These are phyloP conservation scores for Tremellales sp. DNA, from an alignment of 1,284 basidiomycete genomes.

Conservation along the genomic window DNA sequence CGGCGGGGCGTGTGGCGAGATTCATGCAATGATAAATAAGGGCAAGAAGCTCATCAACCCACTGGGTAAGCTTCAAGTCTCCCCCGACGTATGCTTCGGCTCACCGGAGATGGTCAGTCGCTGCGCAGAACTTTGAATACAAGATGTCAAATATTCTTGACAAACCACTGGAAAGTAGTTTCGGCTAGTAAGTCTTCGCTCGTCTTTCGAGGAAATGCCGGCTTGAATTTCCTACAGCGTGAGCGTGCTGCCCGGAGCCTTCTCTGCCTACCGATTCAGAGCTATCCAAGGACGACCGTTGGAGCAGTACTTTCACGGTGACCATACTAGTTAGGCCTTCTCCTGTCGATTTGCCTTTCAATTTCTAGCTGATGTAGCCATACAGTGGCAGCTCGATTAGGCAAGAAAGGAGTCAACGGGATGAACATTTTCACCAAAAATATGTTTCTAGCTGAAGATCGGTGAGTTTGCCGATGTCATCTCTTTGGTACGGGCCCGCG, in stretches of 20 bases:
- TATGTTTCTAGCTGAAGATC: constrained; percentile 82
- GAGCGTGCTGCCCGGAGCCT: constrained; percentile 91
- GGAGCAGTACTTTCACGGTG: constrained; percentile 97
- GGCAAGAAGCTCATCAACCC: constrained; percentile 91
- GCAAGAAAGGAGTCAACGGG: constrained; percentile 88
- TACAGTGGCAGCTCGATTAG: constrained; percentile 77
- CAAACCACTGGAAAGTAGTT: constrained; percentile 83
- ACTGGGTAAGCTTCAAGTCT: constrained; percentile 50
- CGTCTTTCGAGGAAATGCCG: neutral
- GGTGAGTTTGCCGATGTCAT: constrained; percentile 32
- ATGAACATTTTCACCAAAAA: constrained; percentile 97
- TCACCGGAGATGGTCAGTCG: constrained; percentile 49
- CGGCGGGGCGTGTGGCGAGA: constrained; percentile 84
- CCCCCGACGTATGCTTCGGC: neutral
- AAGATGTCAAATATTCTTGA: constrained; percentile 93
- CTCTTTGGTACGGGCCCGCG: neutral
- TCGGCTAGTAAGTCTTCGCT: constrained; percentile 66
- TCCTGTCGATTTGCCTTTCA: constrained; percentile 15
- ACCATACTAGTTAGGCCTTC: constrained; percentile 74
- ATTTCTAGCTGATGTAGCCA: constrained; percentile 1
- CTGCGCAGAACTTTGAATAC: constrained; percentile 98
- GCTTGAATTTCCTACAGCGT: constrained; percentile 49
- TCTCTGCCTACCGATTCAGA: constrained; percentile 87
- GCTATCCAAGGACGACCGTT: constrained; percentile 90
- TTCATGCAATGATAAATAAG: constrained; percentile 89